Evolutionary conservation across 2,329 filamentous ascomycete genomes (phyloP).

Genomic region (Aspergillus transmontanensis): DNA sequence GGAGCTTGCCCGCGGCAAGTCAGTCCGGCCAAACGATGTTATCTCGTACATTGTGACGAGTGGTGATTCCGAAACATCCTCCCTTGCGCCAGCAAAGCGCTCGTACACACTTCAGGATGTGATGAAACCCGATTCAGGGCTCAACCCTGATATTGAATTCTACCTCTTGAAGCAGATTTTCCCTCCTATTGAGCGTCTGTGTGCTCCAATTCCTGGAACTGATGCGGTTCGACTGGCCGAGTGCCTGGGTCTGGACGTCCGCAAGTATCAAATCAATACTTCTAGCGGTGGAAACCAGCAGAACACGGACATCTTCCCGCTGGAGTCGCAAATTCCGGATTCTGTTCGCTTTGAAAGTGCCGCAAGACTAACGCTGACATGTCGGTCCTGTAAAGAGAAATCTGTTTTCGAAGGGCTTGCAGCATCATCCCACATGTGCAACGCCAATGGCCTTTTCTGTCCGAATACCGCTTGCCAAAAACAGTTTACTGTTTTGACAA

Average conservation of each 20-base stretch:
- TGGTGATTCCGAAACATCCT: conserved; percentile 63
- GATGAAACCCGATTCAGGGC: conserved; percentile 70
- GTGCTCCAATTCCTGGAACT: conserved; percentile 91
- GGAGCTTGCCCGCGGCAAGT: conserved; percentile 83
- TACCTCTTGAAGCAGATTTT: conserved; percentile 98
- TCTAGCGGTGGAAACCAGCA: conserved; percentile 54
- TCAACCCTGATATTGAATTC: conserved; percentile 93
- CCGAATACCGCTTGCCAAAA: conserved; percentile 63
- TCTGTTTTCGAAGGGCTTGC: conserved; percentile 77
- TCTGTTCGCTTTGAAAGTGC: conserved; percentile 85
- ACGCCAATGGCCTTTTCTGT: conserved; percentile 75
- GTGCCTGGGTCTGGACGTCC: conserved; percentile 87
- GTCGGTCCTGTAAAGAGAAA: conserved; percentile 73
- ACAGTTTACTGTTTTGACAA: conserved; percentile 67
- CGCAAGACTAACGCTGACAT: conserved; percentile 73
- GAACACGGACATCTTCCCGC: conserved; percentile 76
- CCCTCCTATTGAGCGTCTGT: conserved; percentile 94
- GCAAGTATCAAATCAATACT: conserved; percentile 77
- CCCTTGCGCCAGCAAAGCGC: conserved; percentile 74
- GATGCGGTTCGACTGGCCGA: conserved; percentile 88
- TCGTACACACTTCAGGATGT: conserved; percentile 86
- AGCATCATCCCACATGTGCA: conserved; percentile 60
- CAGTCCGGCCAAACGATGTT: conserved; percentile 88
- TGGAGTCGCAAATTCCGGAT: conserved; percentile 94
- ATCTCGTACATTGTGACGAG: conserved; percentile 91